These are phyloP conservation scores for Paramecium pentaurelia DNA, from an alignment of 73 alveolate genomes.

Conservation along the genomic window DNA sequence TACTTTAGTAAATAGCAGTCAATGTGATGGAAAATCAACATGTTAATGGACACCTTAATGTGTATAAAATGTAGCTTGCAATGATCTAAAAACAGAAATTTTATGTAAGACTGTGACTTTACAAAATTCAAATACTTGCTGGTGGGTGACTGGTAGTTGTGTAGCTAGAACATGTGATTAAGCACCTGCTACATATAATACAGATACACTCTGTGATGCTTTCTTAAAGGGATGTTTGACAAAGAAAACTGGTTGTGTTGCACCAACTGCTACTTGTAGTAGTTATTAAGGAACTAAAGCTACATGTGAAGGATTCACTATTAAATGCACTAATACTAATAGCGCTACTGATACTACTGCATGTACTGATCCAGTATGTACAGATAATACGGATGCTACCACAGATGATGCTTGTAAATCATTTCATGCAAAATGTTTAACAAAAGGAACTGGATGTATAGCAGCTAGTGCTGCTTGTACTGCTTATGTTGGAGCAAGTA, in stretches of 20 bases:
- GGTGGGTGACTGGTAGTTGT: background rate
- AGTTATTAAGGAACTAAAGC: constrained; percentile 23
- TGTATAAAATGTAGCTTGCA: background rate
- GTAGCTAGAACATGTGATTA: background rate
- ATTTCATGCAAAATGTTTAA: background rate
- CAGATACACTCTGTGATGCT: background rate
- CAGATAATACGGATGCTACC: background rate
- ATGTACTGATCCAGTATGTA: background rate
- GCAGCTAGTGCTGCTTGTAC: background rate
- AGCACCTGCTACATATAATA: background rate
- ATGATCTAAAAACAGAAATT: background rate
- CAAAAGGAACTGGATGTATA: background rate
- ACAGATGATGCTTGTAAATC: constrained; percentile 2
- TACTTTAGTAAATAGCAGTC: background rate
- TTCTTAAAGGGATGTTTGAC: constrained; percentile 9
- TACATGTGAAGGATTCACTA: background rate
- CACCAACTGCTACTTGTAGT: background rate
- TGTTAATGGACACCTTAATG: background rate
- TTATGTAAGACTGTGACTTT: background rate
- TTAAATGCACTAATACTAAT: background rate
- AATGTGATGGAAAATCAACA: background rate
- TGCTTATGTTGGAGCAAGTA: background rate
- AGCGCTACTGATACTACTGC: background rate
- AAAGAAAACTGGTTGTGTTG: background rate
- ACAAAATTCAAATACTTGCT: background rate